A percentile compares a stretch with the other conserved stretches of the same genome.
These are phyloP conservation scores for Paraglomus occultum DNA, from an alignment of 192 early-diverging fungal species.

Conservation along the genomic window DNA sequence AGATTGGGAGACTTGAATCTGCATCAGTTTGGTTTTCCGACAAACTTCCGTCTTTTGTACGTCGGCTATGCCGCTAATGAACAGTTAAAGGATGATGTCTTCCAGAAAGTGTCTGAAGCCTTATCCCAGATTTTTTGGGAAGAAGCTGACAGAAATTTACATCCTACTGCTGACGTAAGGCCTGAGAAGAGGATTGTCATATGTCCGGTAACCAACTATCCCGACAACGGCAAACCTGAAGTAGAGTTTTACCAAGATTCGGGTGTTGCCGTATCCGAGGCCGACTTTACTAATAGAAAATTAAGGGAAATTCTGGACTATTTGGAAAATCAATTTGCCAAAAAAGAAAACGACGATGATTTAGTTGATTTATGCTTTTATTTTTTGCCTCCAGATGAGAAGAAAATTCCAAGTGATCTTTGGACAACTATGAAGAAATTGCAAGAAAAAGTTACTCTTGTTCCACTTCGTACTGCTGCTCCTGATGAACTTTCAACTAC, in stretches of 20 bases:
- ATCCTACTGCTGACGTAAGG: neutral
- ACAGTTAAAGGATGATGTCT: neutral
- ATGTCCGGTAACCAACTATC: slow-evolving; percentile 1
- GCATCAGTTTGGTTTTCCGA: neutral
- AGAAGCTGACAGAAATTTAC: neutral
- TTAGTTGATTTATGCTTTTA: slow-evolving; percentile 26
- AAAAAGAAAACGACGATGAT: neutral
- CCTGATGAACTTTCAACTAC: slow-evolving; percentile 3
- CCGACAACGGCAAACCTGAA: neutral
- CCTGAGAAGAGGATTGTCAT: slow-evolving; percentile 2
- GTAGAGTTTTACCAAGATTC: slow-evolving; percentile 4
- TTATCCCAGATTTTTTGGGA: slow-evolving; percentile 22
- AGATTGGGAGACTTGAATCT: slow-evolving; percentile 2
- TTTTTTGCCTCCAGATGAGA: slow-evolving; percentile 9
- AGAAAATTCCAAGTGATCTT: neutral
- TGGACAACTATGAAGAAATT: slow-evolving; percentile 18
- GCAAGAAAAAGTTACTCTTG: slow-evolving; percentile 17
- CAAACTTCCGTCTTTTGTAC: slow-evolving; percentile 19
- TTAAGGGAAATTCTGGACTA: neutral
- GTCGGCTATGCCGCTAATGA: neutral
- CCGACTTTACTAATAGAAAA: slow-evolving; percentile 16
- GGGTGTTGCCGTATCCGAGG: slow-evolving; percentile 15
- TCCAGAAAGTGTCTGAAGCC: slow-evolving; percentile 2
- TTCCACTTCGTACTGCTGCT: slow-evolving; percentile 1
- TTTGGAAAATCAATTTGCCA: slow-evolving; percentile 4